Conservation (phyloP, 2,329 filamentous ascomycete species). For the Apiospora sp. region DNA sequence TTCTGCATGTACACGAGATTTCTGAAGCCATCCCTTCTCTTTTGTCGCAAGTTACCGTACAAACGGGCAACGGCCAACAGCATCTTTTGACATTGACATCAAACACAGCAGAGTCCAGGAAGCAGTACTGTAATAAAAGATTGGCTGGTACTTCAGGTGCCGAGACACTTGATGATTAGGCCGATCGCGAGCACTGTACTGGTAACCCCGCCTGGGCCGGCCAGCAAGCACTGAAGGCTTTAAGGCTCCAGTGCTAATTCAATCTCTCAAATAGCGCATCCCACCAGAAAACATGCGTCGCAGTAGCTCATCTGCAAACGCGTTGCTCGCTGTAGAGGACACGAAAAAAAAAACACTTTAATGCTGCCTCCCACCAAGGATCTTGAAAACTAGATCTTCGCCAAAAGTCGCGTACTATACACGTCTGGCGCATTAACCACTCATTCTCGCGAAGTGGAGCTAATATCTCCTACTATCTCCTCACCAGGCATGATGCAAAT, state of each 20-base stretch:
- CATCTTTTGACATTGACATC: constrained; percentile 1
- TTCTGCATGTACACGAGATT: background rate
- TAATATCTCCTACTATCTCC: constrained; percentile 7
- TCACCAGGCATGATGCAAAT: constrained; percentile 10
- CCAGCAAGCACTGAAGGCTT: constrained; percentile 2
- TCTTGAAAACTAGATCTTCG: background rate
- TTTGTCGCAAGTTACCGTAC: background rate
- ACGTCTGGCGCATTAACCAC: constrained; percentile 19
- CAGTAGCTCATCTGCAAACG: constrained; percentile 10
- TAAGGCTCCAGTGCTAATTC: constrained; percentile 7
- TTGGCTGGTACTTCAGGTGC: constrained; percentile 11
- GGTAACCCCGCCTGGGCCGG: background rate
- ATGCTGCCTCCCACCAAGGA: background rate
- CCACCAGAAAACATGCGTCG: background rate
- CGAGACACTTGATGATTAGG: background rate
- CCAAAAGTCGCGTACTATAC: constrained; percentile 21
- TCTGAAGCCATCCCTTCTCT: background rate
- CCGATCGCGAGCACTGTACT: background rate
- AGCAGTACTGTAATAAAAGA: background rate
- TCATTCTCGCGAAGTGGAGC: background rate
- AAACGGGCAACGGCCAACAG: background rate
- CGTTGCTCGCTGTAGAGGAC: background rate
- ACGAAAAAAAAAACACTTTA: constrained; percentile 3
- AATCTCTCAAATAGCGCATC: constrained; percentile 4
- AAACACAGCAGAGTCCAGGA: background rate